Percentiles rank a stretch among this genome's conserved stretches.
Conservation (phyloP, 139 green algal genomes). For the Astrephomene gubernaculifera region DNA sequence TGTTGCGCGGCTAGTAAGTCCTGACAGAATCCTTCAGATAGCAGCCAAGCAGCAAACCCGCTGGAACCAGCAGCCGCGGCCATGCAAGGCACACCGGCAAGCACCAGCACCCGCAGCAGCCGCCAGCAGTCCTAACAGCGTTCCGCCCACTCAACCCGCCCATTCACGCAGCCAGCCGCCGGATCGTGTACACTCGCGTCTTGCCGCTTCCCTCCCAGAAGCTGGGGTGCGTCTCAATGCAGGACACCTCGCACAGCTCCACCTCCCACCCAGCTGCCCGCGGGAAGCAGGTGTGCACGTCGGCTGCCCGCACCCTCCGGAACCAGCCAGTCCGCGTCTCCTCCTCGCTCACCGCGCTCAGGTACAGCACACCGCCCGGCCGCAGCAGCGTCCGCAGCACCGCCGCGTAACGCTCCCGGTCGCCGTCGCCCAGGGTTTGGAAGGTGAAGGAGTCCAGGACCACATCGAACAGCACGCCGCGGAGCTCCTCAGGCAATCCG, state of each 20-base stretch:
- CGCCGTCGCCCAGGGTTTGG: neutral
- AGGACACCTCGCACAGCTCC: neutral
- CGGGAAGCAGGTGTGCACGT: neutral
- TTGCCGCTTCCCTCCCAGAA: neutral
- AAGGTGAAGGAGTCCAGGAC: conserved; percentile 9
- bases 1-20: too few relatives aligned
- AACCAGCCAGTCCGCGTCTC: neutral
- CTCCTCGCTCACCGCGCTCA: neutral
- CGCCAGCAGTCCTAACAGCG: too few relatives aligned
- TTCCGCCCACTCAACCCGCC: too few relatives aligned
- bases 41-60: too few relatives aligned
- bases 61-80: too few relatives aligned
- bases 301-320: neutral
- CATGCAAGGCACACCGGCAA: too few relatives aligned
- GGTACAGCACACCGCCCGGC: neutral
- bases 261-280: neutral
- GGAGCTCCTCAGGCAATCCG: neutral
- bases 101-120: too few relatives aligned
- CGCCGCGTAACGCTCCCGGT: neutral
- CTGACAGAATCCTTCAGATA: too few relatives aligned
- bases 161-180: too few relatives aligned
- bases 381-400: neutral
- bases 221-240: neutral
- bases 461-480: neutral
- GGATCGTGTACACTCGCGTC: neutral